Conservation (phyloP, 345 rosid species). For the Punica granatum region DNA sequence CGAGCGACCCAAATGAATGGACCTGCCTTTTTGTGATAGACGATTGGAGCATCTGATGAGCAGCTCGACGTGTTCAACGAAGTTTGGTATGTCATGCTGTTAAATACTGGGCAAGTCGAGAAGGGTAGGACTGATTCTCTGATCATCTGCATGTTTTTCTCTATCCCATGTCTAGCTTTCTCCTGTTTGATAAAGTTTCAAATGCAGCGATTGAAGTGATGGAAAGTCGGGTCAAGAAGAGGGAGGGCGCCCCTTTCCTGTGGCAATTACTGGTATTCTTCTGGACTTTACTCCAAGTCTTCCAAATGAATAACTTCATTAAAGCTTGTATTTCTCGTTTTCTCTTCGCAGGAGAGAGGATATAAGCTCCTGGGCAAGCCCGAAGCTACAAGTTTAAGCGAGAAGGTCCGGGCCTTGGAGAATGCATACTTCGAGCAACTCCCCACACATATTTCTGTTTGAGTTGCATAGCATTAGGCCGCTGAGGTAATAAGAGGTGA, state of each 20-base stretch:
- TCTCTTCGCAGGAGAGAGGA: constrained; percentile 52
- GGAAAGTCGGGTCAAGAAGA: constrained; percentile 40
- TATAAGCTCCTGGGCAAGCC: constrained; percentile 35
- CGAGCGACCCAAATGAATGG: background rate
- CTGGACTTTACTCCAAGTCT: background rate
- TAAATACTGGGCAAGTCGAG: constrained; percentile 48
- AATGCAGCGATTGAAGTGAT: constrained; percentile 51
- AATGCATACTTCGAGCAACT: constrained; percentile 40
- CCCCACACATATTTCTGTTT: background rate
- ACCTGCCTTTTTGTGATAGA: constrained; percentile 24
- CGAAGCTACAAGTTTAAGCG: constrained; percentile 29
- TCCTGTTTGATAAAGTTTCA: constrained; percentile 5
- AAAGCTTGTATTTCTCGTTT: background rate
- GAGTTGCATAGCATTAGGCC: background rate
- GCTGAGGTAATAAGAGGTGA: background rate
- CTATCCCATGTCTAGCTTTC: background rate
- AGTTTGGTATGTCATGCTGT: constrained; percentile 62
- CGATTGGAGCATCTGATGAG: constrained; percentile 83
- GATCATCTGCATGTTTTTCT: background rate
- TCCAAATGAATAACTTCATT: background rate
- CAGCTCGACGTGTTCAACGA: constrained; percentile 88
- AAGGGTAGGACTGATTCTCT: constrained; percentile 35
- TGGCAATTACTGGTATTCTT: constrained; percentile 72
- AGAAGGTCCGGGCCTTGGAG: constrained; percentile 55
- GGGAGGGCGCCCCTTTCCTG: constrained; percentile 68